These are phyloP conservation scores for Solanum virginianum DNA, from an alignment of 257 asterid genomes.

Conservation along the genomic window DNA sequence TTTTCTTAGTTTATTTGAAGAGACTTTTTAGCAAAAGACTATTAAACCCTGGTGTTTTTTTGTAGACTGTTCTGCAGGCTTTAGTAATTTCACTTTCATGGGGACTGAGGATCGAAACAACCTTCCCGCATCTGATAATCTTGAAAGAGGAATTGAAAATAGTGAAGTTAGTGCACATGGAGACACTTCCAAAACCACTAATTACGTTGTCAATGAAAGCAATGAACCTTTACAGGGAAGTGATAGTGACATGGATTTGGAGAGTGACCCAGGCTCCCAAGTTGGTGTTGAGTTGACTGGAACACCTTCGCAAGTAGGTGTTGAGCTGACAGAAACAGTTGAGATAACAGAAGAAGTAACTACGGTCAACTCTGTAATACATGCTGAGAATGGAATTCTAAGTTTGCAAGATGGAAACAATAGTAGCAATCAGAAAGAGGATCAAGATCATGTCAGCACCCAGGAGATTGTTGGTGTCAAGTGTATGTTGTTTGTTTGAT, in stretches of 20 bases:
- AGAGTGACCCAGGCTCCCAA: slow-evolving; percentile 7
- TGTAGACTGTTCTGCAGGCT: background rate
- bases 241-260: slow-evolving; percentile 24
- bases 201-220: slow-evolving; percentile 20
- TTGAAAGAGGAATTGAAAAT: slow-evolving; percentile 26
- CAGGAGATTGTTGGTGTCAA: slow-evolving; percentile 25
- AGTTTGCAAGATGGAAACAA: slow-evolving; percentile 25
- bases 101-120: slow-evolving; percentile 41
- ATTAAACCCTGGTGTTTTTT: background rate
- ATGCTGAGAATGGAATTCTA: slow-evolving; percentile 25
- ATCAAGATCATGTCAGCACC: slow-evolving; percentile 14
- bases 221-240: slow-evolving; percentile 15
- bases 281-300: slow-evolving; percentile 22
- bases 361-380: slow-evolving; percentile 6
- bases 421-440: slow-evolving; percentile 20
- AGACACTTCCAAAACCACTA: slow-evolving; percentile 16
- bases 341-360: slow-evolving; percentile 14
- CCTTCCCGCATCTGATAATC: slow-evolving; percentile 35
- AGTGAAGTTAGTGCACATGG: slow-evolving; percentile 19
- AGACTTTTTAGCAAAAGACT: background rate
- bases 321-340: slow-evolving; percentile 29
- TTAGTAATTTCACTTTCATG: slow-evolving; percentile 18
- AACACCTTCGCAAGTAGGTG: slow-evolving; percentile 9
- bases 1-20: background rate
- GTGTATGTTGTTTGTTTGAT: slow-evolving; percentile 22